Percentiles rank a stretch among this genome's conserved stretches.
These are phyloP conservation scores for Smallanthus sonchifolius DNA, from an alignment of 129 eudicot species.

Conservation along the genomic window DNA sequence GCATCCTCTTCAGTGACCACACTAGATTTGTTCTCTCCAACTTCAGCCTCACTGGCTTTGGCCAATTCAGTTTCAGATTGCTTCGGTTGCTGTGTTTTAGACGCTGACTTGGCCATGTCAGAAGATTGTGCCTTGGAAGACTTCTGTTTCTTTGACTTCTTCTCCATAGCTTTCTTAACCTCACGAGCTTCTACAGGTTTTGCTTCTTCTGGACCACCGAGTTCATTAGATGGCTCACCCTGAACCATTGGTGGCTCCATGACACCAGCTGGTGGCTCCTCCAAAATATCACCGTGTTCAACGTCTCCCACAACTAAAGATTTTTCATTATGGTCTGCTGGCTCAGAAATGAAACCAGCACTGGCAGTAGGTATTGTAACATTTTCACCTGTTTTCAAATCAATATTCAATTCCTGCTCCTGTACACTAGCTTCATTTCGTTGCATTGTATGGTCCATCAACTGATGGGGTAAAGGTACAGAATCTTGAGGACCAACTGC, in stretches of 20 bases:
- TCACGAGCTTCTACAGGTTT: slow-evolving; percentile 44
- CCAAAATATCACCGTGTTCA: slow-evolving; percentile 19
- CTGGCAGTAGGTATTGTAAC: slow-evolving; percentile 20
- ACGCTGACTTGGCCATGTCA: slow-evolving; percentile 43
- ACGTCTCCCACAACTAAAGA: slow-evolving; percentile 7
- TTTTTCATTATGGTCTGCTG: slow-evolving; percentile 23
- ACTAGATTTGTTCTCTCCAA: slow-evolving; percentile 31
- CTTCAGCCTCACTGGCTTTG: slow-evolving; percentile 28
- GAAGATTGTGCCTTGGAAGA: slow-evolving; percentile 55
- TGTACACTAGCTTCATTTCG: slow-evolving; percentile 30
- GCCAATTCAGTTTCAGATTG: slow-evolving; percentile 40
- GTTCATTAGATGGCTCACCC: slow-evolving; percentile 21
- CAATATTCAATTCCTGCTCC: slow-evolving; percentile 21
- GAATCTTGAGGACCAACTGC: slow-evolving; percentile 38
- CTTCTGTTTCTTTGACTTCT: slow-evolving; percentile 82
- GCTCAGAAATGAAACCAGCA: slow-evolving; percentile 17
- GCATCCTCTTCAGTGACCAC: slow-evolving; percentile 15
- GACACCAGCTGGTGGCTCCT: slow-evolving; percentile 8
- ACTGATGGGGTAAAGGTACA: slow-evolving; percentile 62
- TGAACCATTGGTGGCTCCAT: slow-evolving; percentile 19
- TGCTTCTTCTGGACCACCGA: slow-evolving; percentile 32
- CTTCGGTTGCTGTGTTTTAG: slow-evolving; percentile 49
- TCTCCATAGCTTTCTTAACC: slow-evolving; percentile 58
- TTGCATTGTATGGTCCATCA: slow-evolving; percentile 32
- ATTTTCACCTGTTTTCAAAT: slow-evolving; percentile 21